Evolutionary conservation across 805 yeast genomes (phyloP), one percentile per base, ranked within the genome.

Genomic region (Ogataea paraovalis): DNA sequence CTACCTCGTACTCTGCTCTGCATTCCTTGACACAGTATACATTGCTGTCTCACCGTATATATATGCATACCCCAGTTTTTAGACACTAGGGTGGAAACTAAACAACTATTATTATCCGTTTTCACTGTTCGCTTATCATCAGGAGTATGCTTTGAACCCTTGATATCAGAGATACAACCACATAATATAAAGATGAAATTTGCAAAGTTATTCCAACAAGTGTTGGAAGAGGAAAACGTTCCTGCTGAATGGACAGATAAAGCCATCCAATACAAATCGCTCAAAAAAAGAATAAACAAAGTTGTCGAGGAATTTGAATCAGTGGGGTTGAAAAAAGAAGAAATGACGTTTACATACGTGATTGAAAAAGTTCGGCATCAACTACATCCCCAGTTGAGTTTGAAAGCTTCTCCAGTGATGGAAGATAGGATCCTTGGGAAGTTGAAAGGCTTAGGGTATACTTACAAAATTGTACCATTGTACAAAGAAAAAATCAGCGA

Each of bases 191-290:
- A 30, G 5, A 86, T 86, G 92, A 86, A 85, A 73, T 85, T 86
- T 61, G 91, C 88, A 4, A 86, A 85, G 61, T 75, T 78, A 5
- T 76, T 83, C 47, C 85, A 85, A 58, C 79, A 82, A 55, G 76
- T 81, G 2, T 71, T 86, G 21, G 70, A 70, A 33, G 83, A 77
- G 46, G 84, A 81, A 42, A 73, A 75, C 2, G 70, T 85, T 14
- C 92, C 92, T 5, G 71, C 69, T 23, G 83, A 79, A 20, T 85
- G 94, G 94, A 67, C 77, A 0, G 75, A 71, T 25, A 75, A 79
- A 6, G 87, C 90, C 13, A 84, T 85, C 41, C 87, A 84, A 54
- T 85, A 85, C 61, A 85, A 85, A 61, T 75, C 80, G 3, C 62
- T 85, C 48, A 85, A 85, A 60, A 86, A 85, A 59, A 73, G 80